Evolutionary conservation across 495 filamentous ascomycete genomes (phyloP).

Genomic region (Coniosporium apollinis): DNA sequence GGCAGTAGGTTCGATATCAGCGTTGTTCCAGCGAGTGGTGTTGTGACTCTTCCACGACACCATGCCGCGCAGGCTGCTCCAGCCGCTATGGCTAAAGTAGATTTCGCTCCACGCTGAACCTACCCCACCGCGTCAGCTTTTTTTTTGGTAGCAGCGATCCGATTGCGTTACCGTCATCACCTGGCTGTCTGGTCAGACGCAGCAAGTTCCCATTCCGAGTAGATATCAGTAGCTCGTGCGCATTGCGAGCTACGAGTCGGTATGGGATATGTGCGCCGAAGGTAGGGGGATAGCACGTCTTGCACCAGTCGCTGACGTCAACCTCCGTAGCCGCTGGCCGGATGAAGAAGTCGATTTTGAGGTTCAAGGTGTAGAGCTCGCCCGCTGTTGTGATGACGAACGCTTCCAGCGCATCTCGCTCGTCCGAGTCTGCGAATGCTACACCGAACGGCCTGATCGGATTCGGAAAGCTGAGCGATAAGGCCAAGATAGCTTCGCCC

Average conservation of each 20-base stretch:
- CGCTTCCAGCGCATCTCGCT: constrained; percentile 59
- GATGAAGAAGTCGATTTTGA: constrained; percentile 69
- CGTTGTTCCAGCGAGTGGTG: constrained; percentile 45
- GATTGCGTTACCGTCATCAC: constrained; percentile 44
- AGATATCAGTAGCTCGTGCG: constrained; percentile 58
- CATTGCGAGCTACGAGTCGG: constrained; percentile 54
- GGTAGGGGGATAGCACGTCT: constrained; percentile 48
- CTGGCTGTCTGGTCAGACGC: constrained; percentile 46
- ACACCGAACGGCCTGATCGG: constrained; percentile 57
- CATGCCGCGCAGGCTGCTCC: constrained; percentile 54
- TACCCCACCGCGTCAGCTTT: constrained; percentile 5
- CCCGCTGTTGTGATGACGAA: constrained; percentile 65
- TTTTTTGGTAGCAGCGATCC: constrained; percentile 15
- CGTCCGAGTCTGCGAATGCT: constrained; percentile 61
- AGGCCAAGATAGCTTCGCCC: constrained; percentile 49
- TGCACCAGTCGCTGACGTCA: constrained; percentile 59
- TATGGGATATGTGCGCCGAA: constrained; percentile 68
- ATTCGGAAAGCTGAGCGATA: constrained; percentile 60
- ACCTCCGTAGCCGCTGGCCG: constrained; percentile 48
- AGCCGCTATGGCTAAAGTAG: constrained; percentile 61
- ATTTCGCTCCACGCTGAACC: constrained; percentile 58
- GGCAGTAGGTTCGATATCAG: constrained; percentile 46
- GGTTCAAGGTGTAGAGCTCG: constrained; percentile 60
- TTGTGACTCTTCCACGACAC: constrained; percentile 52
- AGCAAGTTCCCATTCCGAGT: constrained; percentile 71